These are phyloP conservation scores for Fusarium verrucosum DNA, from an alignment of 2,329 filamentous ascomycete species.

Conservation along the genomic window DNA sequence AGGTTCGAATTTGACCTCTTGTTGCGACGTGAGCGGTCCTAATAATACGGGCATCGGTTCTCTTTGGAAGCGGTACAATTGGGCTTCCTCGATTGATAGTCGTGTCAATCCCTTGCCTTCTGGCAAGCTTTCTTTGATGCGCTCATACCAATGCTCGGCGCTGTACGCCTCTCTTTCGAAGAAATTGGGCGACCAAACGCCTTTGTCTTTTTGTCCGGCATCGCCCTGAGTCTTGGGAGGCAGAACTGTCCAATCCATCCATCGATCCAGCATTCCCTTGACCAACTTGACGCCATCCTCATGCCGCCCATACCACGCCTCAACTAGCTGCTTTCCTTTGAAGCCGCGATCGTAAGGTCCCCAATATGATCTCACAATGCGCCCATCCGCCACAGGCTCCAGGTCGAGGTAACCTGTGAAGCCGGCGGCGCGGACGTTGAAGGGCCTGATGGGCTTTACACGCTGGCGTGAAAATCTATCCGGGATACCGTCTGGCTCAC, in stretches of 20 bases:
- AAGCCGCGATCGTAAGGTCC: conserved; percentile 50
- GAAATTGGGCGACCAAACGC: conserved; percentile 54
- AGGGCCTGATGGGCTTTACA: conserved; percentile 36
- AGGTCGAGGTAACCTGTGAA: conserved; percentile 46
- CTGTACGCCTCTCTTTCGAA: conserved; percentile 48
- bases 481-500: conserved; percentile 44
- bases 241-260: conserved; percentile 53
- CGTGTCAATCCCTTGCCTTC: conserved; percentile 14
- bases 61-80: conserved; percentile 43
- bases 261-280: conserved; percentile 54
- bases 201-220: conserved; percentile 45
- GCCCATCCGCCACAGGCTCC: conserved; percentile 49
- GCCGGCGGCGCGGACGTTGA: conserved; percentile 38
- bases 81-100: conserved; percentile 43
- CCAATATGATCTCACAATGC: conserved; percentile 47
- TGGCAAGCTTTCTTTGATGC: conserved; percentile 33
- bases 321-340: conserved; percentile 49
- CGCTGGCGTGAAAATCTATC: conserved; percentile 44
- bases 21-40: conserved; percentile 46
- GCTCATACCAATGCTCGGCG: conserved; percentile 44
- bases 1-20: conserved; percentile 45
- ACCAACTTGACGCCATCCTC: conserved; percentile 48
- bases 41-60: conserved; percentile 48
- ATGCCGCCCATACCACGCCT: conserved; percentile 56
- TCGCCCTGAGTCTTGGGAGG: conserved; percentile 49